These are phyloP conservation scores for Pestalotiopsis sp. DNA, from an alignment of 2,329 filamentous ascomycete genomes.

Conservation along the genomic window DNA sequence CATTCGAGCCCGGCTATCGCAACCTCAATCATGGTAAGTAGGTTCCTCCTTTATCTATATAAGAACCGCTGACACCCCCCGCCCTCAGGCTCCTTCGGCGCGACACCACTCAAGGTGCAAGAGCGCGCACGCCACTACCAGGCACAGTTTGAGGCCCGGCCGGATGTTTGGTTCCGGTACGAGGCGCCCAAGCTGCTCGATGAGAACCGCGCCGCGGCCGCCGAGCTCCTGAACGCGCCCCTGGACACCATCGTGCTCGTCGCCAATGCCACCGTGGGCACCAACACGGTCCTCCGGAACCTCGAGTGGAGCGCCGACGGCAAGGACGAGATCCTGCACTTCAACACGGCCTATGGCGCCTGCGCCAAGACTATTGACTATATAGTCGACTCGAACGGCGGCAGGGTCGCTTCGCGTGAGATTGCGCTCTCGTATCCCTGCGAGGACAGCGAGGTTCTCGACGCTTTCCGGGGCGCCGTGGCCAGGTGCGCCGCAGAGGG, in stretches of 20 bases:
- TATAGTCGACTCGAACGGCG: conserved; percentile 66
- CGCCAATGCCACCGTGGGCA: conserved; percentile 76
- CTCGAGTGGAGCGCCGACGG: conserved; percentile 61
- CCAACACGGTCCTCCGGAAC: conserved; percentile 81
- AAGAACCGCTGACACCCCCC: too few species aligned
- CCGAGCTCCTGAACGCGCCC: conserved; percentile 67
- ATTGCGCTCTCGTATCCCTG: conserved; percentile 71
- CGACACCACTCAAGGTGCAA: conserved; percentile 67
- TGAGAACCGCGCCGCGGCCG: conserved; percentile 64
- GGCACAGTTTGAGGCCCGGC: conserved; percentile 65
- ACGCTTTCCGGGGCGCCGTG: conserved; percentile 63
- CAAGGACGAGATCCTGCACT: conserved; percentile 54
- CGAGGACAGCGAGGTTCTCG: conserved; percentile 67
- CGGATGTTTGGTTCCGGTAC: conserved; percentile 78
- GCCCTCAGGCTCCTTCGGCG: conserved; percentile 73
- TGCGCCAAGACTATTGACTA: conserved; percentile 75
- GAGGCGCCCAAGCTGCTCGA: conserved; percentile 66
- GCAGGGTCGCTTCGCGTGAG: conserved; percentile 46
- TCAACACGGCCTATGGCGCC: conserved; percentile 60
- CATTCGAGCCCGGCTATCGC: conserved; percentile 67
- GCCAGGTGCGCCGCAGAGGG: conserved; percentile 53
- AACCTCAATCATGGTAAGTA: conserved; percentile 86
- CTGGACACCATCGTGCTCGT: conserved; percentile 74
- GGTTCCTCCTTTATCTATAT: too few species aligned
- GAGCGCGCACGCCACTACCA: conserved; percentile 66